These are phyloP conservation scores for Phytopythium oedochilum DNA, from an alignment of 352 stramenopile species.

Conservation along the genomic window DNA sequence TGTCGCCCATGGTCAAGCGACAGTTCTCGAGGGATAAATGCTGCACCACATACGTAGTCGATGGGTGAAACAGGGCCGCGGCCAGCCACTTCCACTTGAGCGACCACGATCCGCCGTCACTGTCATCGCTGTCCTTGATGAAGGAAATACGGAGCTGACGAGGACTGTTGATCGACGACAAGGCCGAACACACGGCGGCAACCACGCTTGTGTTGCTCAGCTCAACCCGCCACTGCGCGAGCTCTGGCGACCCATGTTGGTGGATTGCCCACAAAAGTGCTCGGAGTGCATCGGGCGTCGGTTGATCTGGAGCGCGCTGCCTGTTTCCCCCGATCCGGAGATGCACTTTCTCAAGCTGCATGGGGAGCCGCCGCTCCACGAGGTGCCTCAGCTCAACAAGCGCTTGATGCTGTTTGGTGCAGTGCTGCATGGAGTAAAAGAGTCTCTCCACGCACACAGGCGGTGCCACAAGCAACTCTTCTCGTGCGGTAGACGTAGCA, in stretches of 20 bases:
- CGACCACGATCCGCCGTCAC: neutral
- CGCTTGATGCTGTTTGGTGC: neutral
- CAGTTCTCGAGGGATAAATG: constrained; percentile 12
- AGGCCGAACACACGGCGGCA: constrained; percentile 8
- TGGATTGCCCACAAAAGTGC: neutral
- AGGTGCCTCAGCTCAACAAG: neutral
- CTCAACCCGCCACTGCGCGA: constrained; percentile 5
- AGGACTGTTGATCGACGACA: constrained; percentile 7
- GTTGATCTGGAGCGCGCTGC: neutral
- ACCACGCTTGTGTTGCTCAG: constrained; percentile 7
- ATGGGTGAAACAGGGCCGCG: constrained; percentile 14
- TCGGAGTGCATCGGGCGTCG: neutral
- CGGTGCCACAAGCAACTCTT: neutral
- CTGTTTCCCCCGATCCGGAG: neutral
- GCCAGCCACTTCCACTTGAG: constrained; percentile 17
- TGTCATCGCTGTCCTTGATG: neutral
- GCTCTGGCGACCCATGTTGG: neutral
- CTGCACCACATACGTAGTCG: constrained; percentile 6
- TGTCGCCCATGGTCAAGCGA: constrained; percentile 9
- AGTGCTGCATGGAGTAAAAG: neutral
- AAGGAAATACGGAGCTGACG: constrained; percentile 9
- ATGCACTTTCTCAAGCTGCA: neutral
- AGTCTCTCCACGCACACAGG: neutral
- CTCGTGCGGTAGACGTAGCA: neutral
- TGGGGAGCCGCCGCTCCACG: neutral